These are phyloP conservation scores for Stevia rebaudiana DNA, from an alignment of 140 eudicot species.

Conservation along the genomic window DNA sequence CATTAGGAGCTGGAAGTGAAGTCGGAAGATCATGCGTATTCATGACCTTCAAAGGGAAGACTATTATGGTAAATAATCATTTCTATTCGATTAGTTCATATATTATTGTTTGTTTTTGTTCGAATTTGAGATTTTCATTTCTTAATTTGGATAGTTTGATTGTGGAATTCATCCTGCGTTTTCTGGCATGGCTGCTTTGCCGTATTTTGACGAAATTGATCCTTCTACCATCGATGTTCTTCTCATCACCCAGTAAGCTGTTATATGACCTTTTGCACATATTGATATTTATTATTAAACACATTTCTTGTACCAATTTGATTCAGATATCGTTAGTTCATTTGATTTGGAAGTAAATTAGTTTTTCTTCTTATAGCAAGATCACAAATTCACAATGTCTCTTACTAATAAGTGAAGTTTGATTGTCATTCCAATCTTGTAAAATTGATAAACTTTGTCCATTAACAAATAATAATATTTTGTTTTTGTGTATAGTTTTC, in stretches of 20 bases:
- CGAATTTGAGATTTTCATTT: not conserved
- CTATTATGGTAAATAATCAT: constrained; percentile 51
- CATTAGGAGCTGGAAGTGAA: constrained; percentile 94
- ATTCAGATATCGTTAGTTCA: not conserved
- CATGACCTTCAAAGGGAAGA: constrained; percentile 93
- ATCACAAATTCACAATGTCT: not conserved
- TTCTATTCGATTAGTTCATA: not conserved
- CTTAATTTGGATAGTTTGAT: constrained; percentile 51
- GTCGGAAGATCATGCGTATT: constrained; percentile 90
- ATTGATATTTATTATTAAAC: not conserved
- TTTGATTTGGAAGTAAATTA: not conserved
- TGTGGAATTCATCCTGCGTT: constrained; percentile 97
- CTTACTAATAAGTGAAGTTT: not conserved
- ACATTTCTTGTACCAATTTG: not conserved
- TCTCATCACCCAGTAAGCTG: constrained; percentile 81
- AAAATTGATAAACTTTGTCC: no score
- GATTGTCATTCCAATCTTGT: not conserved
- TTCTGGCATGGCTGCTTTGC: constrained; percentile 98
- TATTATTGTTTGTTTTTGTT: not conserved
- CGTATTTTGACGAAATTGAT: constrained; percentile 93
- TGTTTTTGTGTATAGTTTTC: constrained; percentile 62
- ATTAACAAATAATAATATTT: not conserved
- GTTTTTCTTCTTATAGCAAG: not conserved
- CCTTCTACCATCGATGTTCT: constrained; percentile 87
- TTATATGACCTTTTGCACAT: not conserved